Evolutionary conservation across 805 yeast genomes (phyloP), one percentile per base, ranked within the genome.

Genomic region (Yarrowia keelungensis): DNA sequence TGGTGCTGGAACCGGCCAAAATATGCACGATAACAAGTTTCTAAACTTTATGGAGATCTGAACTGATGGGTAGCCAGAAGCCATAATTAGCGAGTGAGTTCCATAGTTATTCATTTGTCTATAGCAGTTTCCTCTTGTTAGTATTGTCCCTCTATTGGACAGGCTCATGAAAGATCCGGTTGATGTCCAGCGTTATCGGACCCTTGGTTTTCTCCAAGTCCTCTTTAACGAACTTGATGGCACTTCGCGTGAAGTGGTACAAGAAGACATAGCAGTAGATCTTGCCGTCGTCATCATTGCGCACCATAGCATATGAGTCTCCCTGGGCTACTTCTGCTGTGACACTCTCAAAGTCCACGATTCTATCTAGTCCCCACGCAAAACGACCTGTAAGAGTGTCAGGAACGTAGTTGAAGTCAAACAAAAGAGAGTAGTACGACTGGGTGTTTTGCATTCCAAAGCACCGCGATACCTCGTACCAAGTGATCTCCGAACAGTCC

Each of bases 311-410:
- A 22, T 19, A 53, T 0, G 35, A 38, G 45, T 53, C 59, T 9
- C 45, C 59, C 8, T 38, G 36, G 3, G 59, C 59, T 3, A 53
- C 45, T 9, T 39, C 59, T 2, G 59, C 45, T 8, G 43, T 19
- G 36, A 39, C 62, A 8, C 43, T 41, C 4, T 26, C 42, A 14
- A 56, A 42, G 14, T 56, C 62, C 5, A 56, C 39, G 3, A 56
- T 41, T 15, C 42, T 47, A 10, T 56, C 62, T 5, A 42, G 10
- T 0, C 62, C 39, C 62, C 62, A 56, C 7, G 62, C 62, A 56
- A 35, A 56, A 9, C 39, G 19, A 7, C 47, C 38, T 2, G 43
- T 32, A 12, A 56, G 38, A 5, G 62, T 56, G 11, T 56, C 62
- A 10, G 62, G 62, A 26, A 42, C 12, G 15, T 56, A 56, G 22